Conservation (phyloP, 148 eudicot genomes). For the Rhododendron vialii region DNA sequence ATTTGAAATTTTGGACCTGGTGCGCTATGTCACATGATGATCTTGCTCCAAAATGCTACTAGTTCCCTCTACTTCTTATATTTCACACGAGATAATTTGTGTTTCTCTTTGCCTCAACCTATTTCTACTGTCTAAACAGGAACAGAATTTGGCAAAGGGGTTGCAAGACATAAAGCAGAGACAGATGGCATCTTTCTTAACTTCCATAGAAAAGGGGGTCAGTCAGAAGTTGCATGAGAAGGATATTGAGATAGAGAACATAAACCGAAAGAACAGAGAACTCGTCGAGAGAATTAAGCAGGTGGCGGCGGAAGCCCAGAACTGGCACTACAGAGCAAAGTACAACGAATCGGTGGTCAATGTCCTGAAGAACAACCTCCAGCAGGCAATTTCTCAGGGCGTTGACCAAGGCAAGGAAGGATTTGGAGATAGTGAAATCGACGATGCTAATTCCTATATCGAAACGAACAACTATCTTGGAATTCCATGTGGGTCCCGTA, state of each 20-base stretch:
- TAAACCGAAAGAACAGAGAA: slow-evolving; percentile 78
- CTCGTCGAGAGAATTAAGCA: slow-evolving; percentile 77
- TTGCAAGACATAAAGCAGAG: slow-evolving; percentile 65
- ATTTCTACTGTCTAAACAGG: slow-evolving; percentile 39
- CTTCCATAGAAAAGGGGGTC: slow-evolving; percentile 58
- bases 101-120: neutral
- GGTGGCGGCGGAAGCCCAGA: slow-evolving; percentile 68
- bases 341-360: slow-evolving; percentile 80
- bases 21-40: neutral
- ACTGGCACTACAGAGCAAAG: slow-evolving; percentile 77
- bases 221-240: slow-evolving; percentile 66
- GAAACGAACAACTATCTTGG: slow-evolving; percentile 48
- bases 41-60: neutral
- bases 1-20: neutral
- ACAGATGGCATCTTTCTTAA: slow-evolving; percentile 63
- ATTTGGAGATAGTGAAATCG: slow-evolving; percentile 72
- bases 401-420: slow-evolving; percentile 73
- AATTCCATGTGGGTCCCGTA: slow-evolving; percentile 24
- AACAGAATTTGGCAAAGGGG: slow-evolving; percentile 68
- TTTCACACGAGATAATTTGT: neutral
- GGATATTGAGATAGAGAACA: slow-evolving; percentile 62
- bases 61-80: neutral
- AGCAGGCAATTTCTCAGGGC: slow-evolving; percentile 65
- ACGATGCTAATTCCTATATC: slow-evolving; percentile 68
- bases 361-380: slow-evolving; percentile 64